phyloP scores from a whole-genome alignment of 257 asterid genomes.

The Nicotiana attenuata region DNA sequence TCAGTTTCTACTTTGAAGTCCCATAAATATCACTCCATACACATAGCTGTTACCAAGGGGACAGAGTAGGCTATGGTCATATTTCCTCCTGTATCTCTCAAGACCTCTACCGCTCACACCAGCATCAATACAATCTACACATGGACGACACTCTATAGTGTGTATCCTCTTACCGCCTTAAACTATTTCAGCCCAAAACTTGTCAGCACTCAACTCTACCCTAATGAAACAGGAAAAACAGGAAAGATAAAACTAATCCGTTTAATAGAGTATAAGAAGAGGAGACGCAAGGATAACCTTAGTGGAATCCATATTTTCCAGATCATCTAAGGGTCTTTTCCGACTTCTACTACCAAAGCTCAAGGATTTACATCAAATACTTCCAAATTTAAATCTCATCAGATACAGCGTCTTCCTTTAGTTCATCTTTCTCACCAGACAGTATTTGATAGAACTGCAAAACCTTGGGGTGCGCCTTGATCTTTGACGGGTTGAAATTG shows the following conservation, averaged over 20 bases:
- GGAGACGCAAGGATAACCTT: not conserved
- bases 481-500: conserved; percentile 43
- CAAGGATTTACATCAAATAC: not conserved
- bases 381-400: conserved; percentile 1
- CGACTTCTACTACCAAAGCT: not conserved
- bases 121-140: not conserved
- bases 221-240: not conserved
- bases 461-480: conserved; percentile 71
- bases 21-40: not conserved
- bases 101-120: not conserved
- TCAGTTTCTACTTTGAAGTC: not conserved
- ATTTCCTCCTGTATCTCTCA: not conserved
- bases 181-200: not conserved
- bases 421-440: conserved; percentile 12
- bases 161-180: not conserved
- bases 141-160: not conserved
- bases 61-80: not conserved
- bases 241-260: not conserved
- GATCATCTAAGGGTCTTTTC: not conserved
- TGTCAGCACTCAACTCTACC: not conserved
- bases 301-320: not conserved
- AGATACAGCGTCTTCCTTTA: not conserved
- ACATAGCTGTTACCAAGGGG: not conserved
- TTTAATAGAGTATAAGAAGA: not conserved
- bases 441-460: conserved; percentile 48